Base-by-base conservation (phyloP, 1,139 yeast species). In the Yamadazyma sp. region DNA sequence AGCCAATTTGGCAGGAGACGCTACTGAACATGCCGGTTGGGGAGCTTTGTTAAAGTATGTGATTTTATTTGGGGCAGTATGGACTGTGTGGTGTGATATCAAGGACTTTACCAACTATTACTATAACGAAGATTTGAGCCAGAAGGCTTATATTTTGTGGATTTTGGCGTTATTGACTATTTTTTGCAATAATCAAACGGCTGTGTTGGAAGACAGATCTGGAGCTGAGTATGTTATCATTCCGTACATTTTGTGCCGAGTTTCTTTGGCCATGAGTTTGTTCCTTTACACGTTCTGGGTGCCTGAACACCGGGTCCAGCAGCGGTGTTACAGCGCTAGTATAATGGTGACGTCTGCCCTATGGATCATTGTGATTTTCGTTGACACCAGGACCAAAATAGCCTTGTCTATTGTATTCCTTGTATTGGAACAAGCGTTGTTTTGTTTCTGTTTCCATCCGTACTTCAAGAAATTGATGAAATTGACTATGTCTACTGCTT, bases 41-140 rank as follows among this genome's bases (percentile, higher is more conserved):
- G 55, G 53, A 3, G 62, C 79, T 0, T 56, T 80, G 18, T 57
- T 76, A 33, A 68, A 70, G 47, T 80, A 78, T 47, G 46, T 78
- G 10, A 51, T 81, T 31, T 56, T 78, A 4, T 80, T 80, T 44
- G 44, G 76, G 14, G 86, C 85, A 0, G 72, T 79, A 11, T 81
- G 81, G 78, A 73, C 73, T 18, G 76, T 81, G 18, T 81, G 87
- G 86, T 62, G 74, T 23, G 86, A 80, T 50, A 64, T 81, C 42
- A 78, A 80, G 50, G 86, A 80, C 45, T 73, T 80, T 47, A 78
- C 80, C 67, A 80, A 81, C 54, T 79, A 79, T 52, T 81, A 79
- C 56, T 81, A 75, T 53, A 78, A 68, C 43, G 83, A 79, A 50
- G 87, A 82, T 54, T 57, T 80, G 36, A 54, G 77, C 2, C 87